Evolutionary conservation across 768 basidiomycete genomes (phyloP), one percentile per base, ranked within the genome.

Genomic region (Chalciporus chontae): DNA sequence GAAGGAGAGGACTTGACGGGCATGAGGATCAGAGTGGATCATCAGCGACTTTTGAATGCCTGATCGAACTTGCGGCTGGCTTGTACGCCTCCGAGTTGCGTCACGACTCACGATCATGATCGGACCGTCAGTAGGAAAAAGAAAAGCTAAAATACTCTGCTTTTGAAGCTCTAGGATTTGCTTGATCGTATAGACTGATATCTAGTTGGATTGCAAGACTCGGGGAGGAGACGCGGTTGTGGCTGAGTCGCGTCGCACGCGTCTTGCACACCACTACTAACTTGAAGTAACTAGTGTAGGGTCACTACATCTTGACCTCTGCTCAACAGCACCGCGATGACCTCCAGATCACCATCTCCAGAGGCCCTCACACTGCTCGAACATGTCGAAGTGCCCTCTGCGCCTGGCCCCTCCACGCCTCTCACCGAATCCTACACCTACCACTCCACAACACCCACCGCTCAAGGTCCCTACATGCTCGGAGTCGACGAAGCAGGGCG

Each of bases 401-500:
- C 80, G 2, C 77, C 79, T 19, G 76, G 76, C 14, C 78, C 80
- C 9, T 79, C 79, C 2, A 71, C 66, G 0, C 79, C 86, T 0
- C 74, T 90, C 27, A 75, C 72, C 5, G 74, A 78, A 9, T 90
- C 90, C 0, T 92, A 92, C 62, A 85, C 88, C 0, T 83, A 88
- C 62, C 87, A 90, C 63, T 87, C 88, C 0, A 76, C 82, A 2
- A 77, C 66, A 0, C 90, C 90, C 2, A 85, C 84, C 0, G 77
- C 82, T 1, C 49, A 67, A 1, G 90, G 90, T 0, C 87, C 88
- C 0, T 96, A 94, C 71, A 90, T 97, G 43, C 85, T 99, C 43
- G 96, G 96, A 19, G 94, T 99, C n/a, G 96, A 99, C 67, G 96
- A 99, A 66, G 96, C 96, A 0, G 96, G 96, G 0, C 77, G 96